phyloP scores from a whole-genome alignment of 495 filamentous ascomycete species.

The Sordaria brevicollis region DNA sequence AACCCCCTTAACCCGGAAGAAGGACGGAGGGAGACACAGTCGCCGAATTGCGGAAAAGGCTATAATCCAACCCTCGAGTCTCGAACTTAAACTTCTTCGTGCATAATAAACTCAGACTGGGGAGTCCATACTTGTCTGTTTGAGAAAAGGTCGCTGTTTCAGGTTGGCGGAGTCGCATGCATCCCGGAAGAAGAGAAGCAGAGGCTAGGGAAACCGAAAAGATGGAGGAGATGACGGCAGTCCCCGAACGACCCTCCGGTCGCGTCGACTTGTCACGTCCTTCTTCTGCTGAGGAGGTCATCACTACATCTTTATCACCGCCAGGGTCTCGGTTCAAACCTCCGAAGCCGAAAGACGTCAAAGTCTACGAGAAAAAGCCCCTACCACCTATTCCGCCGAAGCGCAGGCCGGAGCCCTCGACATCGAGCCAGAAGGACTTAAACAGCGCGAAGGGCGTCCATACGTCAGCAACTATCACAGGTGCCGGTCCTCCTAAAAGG shows the following conservation, averaged over 20 bases:
- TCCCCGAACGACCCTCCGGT: background rate
- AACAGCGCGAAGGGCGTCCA: constrained; percentile 3
- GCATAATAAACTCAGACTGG: background rate
- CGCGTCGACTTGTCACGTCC: background rate
- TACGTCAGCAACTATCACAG: constrained; percentile 2
- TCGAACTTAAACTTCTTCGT: background rate
- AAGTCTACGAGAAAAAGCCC: constrained; percentile 13
- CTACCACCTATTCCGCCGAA: constrained; percentile 14
- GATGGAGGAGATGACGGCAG: background rate
- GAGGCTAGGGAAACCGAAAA: background rate
- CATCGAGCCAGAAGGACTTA: constrained; percentile 15
- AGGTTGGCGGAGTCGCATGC: background rate
- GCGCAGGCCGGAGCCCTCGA: constrained; percentile 7
- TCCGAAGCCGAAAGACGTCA: constrained; percentile 8
- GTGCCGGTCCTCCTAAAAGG: background rate
- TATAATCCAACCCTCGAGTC: background rate
- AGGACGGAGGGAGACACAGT: background rate
- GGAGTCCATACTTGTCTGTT: background rate
- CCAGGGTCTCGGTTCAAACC: background rate
- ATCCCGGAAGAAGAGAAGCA: background rate
- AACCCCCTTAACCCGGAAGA: background rate
- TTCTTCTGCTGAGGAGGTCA: background rate
- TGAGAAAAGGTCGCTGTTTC: background rate
- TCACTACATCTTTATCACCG: background rate
- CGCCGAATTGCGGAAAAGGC: background rate